phyloP scores from a whole-genome alignment of 768 basidiomycete species.

The Mycena alexandri region DNA sequence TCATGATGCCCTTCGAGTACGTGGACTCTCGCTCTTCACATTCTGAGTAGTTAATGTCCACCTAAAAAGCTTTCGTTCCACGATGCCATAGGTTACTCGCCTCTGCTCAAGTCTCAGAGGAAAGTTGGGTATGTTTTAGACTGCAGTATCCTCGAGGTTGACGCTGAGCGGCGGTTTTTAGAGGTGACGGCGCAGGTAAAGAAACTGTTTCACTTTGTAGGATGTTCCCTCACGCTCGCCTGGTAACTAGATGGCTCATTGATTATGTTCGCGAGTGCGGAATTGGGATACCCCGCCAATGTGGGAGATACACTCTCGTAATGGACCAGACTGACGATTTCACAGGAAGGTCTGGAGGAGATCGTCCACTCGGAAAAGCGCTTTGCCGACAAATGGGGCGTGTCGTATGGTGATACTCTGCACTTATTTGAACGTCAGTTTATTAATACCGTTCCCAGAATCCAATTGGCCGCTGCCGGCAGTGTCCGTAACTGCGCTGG shows the following conservation, averaged over 20 bases:
- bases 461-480: too few species aligned
- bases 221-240: not conserved
- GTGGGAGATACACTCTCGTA: not conserved
- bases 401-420: too few species aligned
- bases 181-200: slow-evolving; percentile 30
- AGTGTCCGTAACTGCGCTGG: slow-evolving; percentile 56
- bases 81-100: slow-evolving; percentile 35
- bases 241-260: slow-evolving; percentile 30
- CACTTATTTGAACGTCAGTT: too few species aligned
- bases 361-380: too few species aligned
- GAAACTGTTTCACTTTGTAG: too few species aligned
- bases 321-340: not conserved
- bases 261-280: slow-evolving; percentile 22
- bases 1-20: not conserved
- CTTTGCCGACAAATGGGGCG: too few species aligned
- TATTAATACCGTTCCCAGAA: too few species aligned
- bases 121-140: slow-evolving; percentile 21
- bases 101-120: slow-evolving; percentile 1
- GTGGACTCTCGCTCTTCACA: too few species aligned
- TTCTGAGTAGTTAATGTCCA: too few species aligned
- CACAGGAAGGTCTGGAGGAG: too few species aligned
- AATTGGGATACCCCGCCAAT: slow-evolving; percentile 28
- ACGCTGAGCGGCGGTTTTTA: not conserved
- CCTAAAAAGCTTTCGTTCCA: slow-evolving; percentile 32
- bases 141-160: not conserved